phyloP scores from a whole-genome alignment of 2,329 filamentous ascomycete species.

The Hirsutella thompsonii region DNA sequence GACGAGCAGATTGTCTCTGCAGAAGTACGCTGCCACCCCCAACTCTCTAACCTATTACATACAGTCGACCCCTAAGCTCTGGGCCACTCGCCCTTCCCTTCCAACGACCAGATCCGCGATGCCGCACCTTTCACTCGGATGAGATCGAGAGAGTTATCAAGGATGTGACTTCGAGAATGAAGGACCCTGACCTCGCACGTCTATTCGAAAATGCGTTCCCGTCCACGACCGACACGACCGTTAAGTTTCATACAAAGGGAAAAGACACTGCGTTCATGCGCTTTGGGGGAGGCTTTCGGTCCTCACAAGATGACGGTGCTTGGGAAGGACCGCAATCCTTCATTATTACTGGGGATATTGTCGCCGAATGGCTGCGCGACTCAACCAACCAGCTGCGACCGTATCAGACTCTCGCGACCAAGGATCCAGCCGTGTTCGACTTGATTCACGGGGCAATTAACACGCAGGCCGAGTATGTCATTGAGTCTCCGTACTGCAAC shows the following conservation, averaged over 20 bases:
- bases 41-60: not conserved
- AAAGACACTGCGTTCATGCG: conserved; percentile 24
- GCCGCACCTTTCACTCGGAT: conserved; percentile 80
- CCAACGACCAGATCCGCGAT: conserved; percentile 68
- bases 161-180: conserved; percentile 67
- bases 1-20: not conserved
- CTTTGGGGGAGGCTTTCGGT: conserved; percentile 16
- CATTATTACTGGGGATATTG: conserved; percentile 86
- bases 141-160: conserved; percentile 80
- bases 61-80: conserved; percentile 63
- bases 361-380: conserved; percentile 84
- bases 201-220: conserved; percentile 94
- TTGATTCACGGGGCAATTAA: conserved; percentile 90
- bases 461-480: conserved; percentile 90
- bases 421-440: conserved; percentile 63
- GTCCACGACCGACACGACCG: conserved; percentile 71
- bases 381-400: conserved; percentile 88
- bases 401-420: conserved; percentile 74
- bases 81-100: conserved; percentile 73
- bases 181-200: conserved; percentile 76
- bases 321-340: conserved; percentile 87
- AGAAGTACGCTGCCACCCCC: not conserved
- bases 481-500: conserved; percentile 92
- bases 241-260: conserved; percentile 71
- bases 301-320: conserved; percentile 35